Base-by-base conservation (phyloP, 2,329 filamentous ascomycete genomes). In the Fusarium hostae region DNA sequence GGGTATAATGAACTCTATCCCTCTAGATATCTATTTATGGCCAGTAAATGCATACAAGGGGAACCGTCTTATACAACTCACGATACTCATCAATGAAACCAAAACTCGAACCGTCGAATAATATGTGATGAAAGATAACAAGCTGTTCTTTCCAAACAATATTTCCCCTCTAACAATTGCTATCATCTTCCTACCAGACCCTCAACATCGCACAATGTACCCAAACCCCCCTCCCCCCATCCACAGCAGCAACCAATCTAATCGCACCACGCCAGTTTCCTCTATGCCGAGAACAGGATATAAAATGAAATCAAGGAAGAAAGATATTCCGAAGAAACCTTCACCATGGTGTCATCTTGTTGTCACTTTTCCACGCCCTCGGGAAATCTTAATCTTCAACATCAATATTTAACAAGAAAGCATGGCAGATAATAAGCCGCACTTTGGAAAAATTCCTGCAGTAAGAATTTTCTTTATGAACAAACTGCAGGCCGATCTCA, bases 201-300 rank as follows among this genome's bases (percentile, higher is more conserved):
- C 50, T 32, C 45, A 67, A 3, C 57, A 51, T 55, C 37, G 41
- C 48, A 68, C 43, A 57, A 63, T 32, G 58, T 47, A 62, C 57
- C 37, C 35, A 48, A 67, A 50, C 66, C 50, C 62, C 54, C 62
- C 35, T 34, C 47, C 61, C 66, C 62, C 63, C 68, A 63, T 55
- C 66, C 70, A 68, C 63, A 67, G 10, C 60, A 26, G 24, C 58
- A 62, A 41, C 70, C 70, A 72, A 72, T 72, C 70, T 59, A 20
- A 59, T 64, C 28, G 55, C 62, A 73, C 70, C 70, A 72, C 70
- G 70, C 70, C 70, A 73, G 70, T n/a, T n/a, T n/a, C n/a, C n/a
- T n/a, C n/a, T n/a, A n/a, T n/a, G 26, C 26, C 26, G 26, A 26
- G 26, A 26, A 6, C 26, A 26, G 24, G 24, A 26, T 26, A 6